phyloP scores from a whole-genome alignment of 345 rosid genomes.

The Brassica napus region DNA sequence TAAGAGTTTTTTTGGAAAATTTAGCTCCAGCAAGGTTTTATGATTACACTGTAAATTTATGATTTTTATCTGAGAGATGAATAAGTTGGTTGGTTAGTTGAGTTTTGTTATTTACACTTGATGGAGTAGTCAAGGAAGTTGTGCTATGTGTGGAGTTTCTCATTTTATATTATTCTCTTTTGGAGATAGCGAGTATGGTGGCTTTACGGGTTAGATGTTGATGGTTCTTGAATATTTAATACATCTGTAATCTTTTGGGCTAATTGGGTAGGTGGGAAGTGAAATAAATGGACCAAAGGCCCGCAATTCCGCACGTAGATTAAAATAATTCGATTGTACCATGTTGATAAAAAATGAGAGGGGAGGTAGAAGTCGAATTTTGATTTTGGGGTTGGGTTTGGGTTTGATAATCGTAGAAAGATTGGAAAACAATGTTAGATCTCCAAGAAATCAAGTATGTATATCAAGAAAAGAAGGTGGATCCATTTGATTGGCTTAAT shows the following conservation, averaged over 20 bases:
- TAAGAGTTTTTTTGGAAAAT: background rate
- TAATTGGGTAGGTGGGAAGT: slow-evolving; percentile 18
- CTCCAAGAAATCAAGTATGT: background rate
- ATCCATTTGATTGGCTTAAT: background rate
- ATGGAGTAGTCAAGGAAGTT: slow-evolving; percentile 11
- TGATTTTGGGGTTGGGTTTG: slow-evolving; percentile 24
- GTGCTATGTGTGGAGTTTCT: slow-evolving; percentile 10
- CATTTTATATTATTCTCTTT: background rate
- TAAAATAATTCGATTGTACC: background rate
- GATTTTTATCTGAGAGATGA: slow-evolving; percentile 26
- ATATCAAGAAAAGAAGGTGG: background rate
- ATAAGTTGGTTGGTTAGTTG: slow-evolving; percentile 36
- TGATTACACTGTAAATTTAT: slow-evolving; percentile 37
- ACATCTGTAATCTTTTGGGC: background rate
- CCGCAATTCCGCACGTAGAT: background rate
- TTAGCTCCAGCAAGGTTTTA: slow-evolving; percentile 22
- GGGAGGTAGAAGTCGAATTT: slow-evolving; percentile 19
- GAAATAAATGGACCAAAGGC: background rate
- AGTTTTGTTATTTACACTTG: slow-evolving; percentile 14
- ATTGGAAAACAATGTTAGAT: background rate
- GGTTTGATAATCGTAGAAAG: background rate
- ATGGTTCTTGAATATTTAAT: background rate
- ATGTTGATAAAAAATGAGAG: background rate
- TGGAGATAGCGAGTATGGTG: background rate
- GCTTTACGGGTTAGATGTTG: background rate